Conservation (phyloP, 345 rosid genomes). For the Melastoma malabathricum region DNA sequence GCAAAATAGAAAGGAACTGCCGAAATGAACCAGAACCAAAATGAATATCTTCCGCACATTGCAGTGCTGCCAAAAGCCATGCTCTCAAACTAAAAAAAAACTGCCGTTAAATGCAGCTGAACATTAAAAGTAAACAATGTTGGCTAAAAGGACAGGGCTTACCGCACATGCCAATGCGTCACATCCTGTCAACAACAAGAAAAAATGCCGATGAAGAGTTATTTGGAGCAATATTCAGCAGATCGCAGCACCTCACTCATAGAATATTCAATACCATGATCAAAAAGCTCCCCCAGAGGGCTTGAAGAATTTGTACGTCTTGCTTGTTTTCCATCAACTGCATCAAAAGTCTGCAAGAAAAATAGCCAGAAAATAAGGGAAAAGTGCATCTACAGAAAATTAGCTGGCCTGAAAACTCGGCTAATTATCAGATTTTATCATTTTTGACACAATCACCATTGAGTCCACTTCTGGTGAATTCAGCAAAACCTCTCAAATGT, state of each 20-base stretch:
- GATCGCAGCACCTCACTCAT: background rate
- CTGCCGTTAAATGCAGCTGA: no score
- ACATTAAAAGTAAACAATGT: no score
- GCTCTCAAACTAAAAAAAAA: conserved; percentile 45
- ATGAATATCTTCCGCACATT: conserved; percentile 80
- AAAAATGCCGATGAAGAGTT: no score
- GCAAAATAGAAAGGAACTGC: conserved; percentile 90
- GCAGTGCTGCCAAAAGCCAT: conserved; percentile 92
- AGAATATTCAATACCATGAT: conserved; percentile 51
- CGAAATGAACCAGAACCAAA: conserved; percentile 95
- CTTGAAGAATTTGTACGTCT: conserved; percentile 78
- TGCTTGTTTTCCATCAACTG: conserved; percentile 99
- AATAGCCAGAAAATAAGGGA: no score
- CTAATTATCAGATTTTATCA: no score
- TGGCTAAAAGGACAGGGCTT: conserved; percentile 13
- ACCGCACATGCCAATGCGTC: conserved; percentile 99
- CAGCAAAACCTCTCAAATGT: no score
- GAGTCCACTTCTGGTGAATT: no score
- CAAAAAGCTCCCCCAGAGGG: conserved; percentile 91
- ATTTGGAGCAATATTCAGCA: background rate
- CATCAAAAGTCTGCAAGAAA: conserved; percentile 70
- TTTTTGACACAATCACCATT: no score
- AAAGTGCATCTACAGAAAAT: no score
- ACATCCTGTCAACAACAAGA: conserved; percentile 40
- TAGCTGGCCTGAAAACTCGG: no score